Conservation (phyloP, 441 rosid species). For the Pelargonium myrrhifolium region DNA sequence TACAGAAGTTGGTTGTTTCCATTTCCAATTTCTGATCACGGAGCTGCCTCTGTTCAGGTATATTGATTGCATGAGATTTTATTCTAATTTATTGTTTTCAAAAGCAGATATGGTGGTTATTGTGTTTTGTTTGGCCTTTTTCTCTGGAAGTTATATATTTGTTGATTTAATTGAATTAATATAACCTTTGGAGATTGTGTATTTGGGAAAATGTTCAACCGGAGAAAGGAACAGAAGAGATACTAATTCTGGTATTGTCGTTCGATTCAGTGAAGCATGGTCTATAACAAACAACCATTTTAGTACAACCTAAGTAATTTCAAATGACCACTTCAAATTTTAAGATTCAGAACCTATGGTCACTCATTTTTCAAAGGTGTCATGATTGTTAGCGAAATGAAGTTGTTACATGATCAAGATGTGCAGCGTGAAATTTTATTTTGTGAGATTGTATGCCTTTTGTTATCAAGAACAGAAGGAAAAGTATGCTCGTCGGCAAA, state of each 20-base stretch:
- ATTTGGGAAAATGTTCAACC: background rate
- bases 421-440: background rate
- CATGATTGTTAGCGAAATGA: too few species aligned
- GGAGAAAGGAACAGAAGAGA: background rate
- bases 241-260: background rate
- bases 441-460: background rate
- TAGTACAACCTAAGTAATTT: background rate
- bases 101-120: background rate
- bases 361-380: background rate
- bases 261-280: background rate
- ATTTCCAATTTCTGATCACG: constrained; percentile 46
- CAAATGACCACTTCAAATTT: background rate
- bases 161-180: background rate
- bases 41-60: constrained; percentile 63
- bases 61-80: background rate
- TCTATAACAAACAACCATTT: too few species aligned
- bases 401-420: background rate
- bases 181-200: background rate
- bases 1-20: constrained; percentile 46
- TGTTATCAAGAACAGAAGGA: background rate
- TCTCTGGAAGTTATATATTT: background rate
- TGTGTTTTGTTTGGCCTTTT: background rate
- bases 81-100: too few species aligned
- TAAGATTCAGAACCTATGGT: background rate
- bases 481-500: background rate